Conservation (phyloP, 2,329 filamentous ascomycete genomes). For the Ambrosiella cleistominuta region DNA sequence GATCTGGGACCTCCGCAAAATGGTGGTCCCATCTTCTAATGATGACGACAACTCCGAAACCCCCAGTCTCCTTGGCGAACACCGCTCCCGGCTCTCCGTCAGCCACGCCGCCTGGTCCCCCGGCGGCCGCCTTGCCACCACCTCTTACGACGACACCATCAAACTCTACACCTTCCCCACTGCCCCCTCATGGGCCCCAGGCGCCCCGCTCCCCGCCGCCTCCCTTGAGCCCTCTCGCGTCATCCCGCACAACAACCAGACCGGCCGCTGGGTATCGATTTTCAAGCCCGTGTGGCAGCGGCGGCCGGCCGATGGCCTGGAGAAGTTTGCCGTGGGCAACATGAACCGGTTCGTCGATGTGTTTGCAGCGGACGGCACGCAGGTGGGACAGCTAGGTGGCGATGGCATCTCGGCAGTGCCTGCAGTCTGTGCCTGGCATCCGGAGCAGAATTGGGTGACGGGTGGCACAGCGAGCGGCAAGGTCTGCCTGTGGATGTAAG, state of each 20-base stretch:
- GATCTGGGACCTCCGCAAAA: slow-evolving; percentile 80
- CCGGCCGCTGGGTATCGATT: slow-evolving; percentile 80
- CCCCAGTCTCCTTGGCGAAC: slow-evolving; percentile 61
- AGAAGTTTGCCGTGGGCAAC: slow-evolving; percentile 84
- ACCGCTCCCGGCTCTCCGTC: slow-evolving; percentile 67
- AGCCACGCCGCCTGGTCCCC: slow-evolving; percentile 84
- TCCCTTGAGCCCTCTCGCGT: slow-evolving; percentile 52
- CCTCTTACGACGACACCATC: slow-evolving; percentile 86
- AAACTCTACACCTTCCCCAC: slow-evolving; percentile 73
- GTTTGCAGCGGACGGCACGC: slow-evolving; percentile 64
- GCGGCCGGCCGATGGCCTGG: slow-evolving; percentile 56
- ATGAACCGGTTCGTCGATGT: slow-evolving; percentile 97
- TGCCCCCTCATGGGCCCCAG: slow-evolving; percentile 39
- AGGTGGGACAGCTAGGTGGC: slow-evolving; percentile 72
- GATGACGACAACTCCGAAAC: slow-evolving; percentile 28
- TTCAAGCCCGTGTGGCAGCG: slow-evolving; percentile 76
- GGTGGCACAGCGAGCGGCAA: slow-evolving; percentile 87
- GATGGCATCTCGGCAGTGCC: slow-evolving; percentile 90
- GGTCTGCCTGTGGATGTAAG: slow-evolving; percentile 58
- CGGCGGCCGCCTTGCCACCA: slow-evolving; percentile 72
- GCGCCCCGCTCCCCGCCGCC: slow-evolving; percentile 37
- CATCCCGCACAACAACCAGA: slow-evolving; percentile 86
- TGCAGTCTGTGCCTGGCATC: slow-evolving; percentile 80
- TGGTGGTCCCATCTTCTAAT: slow-evolving; percentile 33
- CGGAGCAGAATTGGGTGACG: slow-evolving; percentile 75